Conservation (phyloP, 306 rosid genomes). For the Parietaria judaica region DNA sequence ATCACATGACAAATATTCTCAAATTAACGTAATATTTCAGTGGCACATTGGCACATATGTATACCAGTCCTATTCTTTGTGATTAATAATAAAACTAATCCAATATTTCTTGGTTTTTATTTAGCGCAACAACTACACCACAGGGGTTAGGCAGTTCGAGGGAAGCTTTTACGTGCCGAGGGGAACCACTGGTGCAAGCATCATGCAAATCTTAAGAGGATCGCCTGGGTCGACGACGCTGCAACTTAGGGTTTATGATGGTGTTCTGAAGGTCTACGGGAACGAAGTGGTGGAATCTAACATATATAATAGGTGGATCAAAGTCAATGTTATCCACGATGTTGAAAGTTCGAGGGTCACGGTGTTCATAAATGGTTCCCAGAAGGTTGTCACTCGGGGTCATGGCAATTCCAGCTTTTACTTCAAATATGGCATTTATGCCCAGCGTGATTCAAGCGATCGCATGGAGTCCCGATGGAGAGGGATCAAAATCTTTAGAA, state of each 20-base stretch:
- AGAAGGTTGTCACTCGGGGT: neutral
- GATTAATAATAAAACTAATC: too few relatives aligned
- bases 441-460: slow-evolving; percentile 1
- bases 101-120: neutral
- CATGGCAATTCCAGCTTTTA: too few relatives aligned
- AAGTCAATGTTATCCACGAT: slow-evolving; percentile 18
- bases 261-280: slow-evolving; percentile 1
- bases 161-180: slow-evolving; percentile 14
- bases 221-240: neutral
- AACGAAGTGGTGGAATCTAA: neutral
- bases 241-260: slow-evolving; percentile 5
- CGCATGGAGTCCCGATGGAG: slow-evolving; percentile 22
- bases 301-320: slow-evolving; percentile 8
- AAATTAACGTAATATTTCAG: too few relatives aligned
- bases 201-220: slow-evolving; percentile 14
- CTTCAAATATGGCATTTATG: slow-evolving; percentile 20
- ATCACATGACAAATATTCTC: too few relatives aligned
- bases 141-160: slow-evolving; percentile 27
- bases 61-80: too few relatives aligned
- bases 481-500: slow-evolving; percentile 12
- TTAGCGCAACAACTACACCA: slow-evolving; percentile 18
- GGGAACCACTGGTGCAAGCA: slow-evolving; percentile 9
- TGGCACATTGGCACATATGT: too few relatives aligned
- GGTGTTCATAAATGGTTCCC: neutral
- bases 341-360: neutral